A percentile compares a stretch with the other conserved stretches of the same genome.
These are phyloP conservation scores for Ilex paraguariensis DNA, from an alignment of 305 asterid species.

Conservation along the genomic window DNA sequence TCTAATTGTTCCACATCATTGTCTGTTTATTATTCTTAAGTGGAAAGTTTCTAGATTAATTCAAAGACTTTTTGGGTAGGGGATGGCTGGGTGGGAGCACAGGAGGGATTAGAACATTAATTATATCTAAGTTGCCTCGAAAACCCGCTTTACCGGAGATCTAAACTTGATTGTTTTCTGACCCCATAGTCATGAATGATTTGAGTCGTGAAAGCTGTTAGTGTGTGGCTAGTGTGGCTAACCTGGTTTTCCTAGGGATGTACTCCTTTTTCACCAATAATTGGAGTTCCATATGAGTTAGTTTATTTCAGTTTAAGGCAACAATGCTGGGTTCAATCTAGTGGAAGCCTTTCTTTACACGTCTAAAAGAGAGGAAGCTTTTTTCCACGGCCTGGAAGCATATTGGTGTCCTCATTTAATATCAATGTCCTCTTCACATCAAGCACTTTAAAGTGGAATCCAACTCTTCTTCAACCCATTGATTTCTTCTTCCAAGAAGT, in stretches of 20 bases:
- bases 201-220: conserved; percentile 7
- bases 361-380: conserved; percentile 30
- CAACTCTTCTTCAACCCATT: conserved; percentile 68
- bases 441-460: conserved; percentile 68
- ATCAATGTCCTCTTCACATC: conserved; percentile 50
- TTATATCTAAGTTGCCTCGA: conserved; percentile 7
- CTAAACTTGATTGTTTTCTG: conserved; percentile 16
- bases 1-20: conserved; percentile 36
- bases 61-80: conserved; percentile 1
- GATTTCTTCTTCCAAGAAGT: conserved; percentile 18
- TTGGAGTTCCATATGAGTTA: conserved; percentile 38
- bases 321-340: conserved; percentile 56
- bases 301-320: conserved; percentile 30
- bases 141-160: conserved; percentile 22
- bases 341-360: conserved; percentile 73
- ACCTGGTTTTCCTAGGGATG: conserved; percentile 22
- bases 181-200: conserved; percentile 12
- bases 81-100: conserved; percentile 9
- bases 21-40: conserved; percentile 27
- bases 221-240: conserved; percentile 4
- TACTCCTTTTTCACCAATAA: conserved; percentile 51
- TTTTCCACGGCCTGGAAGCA: conserved; percentile 22
- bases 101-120: conserved; percentile 5
- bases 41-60: conserved; percentile 1
- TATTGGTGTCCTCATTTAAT: conserved; percentile 37